Conservation (phyloP, 306 rosid genomes). For the Quercus wislizeni region DNA sequence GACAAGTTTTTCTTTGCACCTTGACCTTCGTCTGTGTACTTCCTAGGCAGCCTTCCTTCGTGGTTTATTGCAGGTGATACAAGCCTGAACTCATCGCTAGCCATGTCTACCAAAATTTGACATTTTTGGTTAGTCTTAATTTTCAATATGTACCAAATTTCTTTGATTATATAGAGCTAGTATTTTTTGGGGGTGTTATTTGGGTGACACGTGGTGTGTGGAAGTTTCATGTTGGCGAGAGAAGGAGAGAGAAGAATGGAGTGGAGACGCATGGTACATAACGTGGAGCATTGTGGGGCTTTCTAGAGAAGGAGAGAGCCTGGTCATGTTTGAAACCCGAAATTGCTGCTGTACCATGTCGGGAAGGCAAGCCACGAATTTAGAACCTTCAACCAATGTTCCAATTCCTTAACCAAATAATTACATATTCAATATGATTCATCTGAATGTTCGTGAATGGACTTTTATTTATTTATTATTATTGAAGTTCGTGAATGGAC, state of each 20-base stretch:
- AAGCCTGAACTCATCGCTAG: slow-evolving; percentile 57
- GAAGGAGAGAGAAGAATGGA: neutral
- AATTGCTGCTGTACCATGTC: too few relatives aligned
- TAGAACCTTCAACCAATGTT: too few relatives aligned
- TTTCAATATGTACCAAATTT: neutral
- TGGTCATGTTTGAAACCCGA: too few relatives aligned
- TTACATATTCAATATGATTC: too few relatives aligned
- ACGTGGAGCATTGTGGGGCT: slow-evolving; percentile 31
- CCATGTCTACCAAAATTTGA: slow-evolving; percentile 32
- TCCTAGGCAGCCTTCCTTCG: slow-evolving; percentile 61
- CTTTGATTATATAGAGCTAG: neutral
- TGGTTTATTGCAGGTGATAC: slow-evolving; percentile 49
- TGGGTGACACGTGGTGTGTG: slow-evolving; percentile 24
- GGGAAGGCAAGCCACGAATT: too few relatives aligned
- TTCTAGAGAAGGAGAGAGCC: slow-evolving; percentile 12
- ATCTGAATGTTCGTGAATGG: too few relatives aligned
- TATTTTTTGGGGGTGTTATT: neutral
- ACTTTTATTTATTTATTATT: too few relatives aligned
- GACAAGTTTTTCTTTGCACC: slow-evolving; percentile 75
- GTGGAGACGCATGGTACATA: slow-evolving; percentile 11
- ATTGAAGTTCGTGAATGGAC: too few relatives aligned
- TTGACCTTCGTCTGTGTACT: slow-evolving; percentile 68
- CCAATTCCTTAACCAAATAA: too few relatives aligned
- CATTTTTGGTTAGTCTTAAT: neutral
- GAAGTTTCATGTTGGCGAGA: slow-evolving; percentile 23